phyloP scores from a whole-genome alignment of 495 filamentous ascomycete species.

The Penicillium alfredii region DNA sequence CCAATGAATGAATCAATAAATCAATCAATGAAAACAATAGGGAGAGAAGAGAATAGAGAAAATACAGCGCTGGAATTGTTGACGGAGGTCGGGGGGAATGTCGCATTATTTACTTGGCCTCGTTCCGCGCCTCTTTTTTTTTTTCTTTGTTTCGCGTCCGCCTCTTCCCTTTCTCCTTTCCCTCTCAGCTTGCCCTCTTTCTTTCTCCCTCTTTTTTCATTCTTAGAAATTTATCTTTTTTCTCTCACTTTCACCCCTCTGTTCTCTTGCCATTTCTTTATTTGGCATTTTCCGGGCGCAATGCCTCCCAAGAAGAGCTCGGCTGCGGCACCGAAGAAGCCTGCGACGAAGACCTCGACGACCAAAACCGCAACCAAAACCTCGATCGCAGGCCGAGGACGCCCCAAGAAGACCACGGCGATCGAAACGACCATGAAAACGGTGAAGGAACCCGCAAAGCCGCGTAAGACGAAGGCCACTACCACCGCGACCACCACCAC shows the following conservation, averaged over 20 bases:
- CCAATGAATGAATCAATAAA: background rate
- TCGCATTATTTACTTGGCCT: conserved; percentile 16
- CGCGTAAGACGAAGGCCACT: conserved; percentile 13
- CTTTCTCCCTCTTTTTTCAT: conserved; percentile 1
- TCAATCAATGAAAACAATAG: background rate
- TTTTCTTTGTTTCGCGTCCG: conserved; percentile 7
- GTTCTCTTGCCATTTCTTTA: too few relatives aligned
- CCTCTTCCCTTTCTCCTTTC: conserved; percentile 3
- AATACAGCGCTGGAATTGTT: background rate
- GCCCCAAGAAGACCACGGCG: conserved; percentile 15
- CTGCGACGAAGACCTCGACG: conserved; percentile 11
- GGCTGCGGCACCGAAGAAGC: conserved; percentile 12
- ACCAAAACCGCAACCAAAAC: conserved; percentile 6
- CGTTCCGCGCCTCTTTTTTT: conserved; percentile 5
- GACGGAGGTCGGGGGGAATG: conserved; percentile 18
- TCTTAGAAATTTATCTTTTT: conserved; percentile 4
- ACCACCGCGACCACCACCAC: conserved; percentile 12
- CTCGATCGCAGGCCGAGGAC: conserved; percentile 5
- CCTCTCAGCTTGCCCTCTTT: background rate
- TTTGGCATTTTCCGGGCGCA: conserved; percentile 7
- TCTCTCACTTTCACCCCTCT: too few relatives aligned
- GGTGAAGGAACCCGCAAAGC: conserved; percentile 11
- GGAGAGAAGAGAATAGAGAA: background rate
- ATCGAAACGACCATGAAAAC: conserved; percentile 1
- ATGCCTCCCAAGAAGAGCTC: conserved; percentile 36